phyloP scores from a whole-genome alignment of 352 stramenopile genomes.

The Phytophthora fragariae region DNA sequence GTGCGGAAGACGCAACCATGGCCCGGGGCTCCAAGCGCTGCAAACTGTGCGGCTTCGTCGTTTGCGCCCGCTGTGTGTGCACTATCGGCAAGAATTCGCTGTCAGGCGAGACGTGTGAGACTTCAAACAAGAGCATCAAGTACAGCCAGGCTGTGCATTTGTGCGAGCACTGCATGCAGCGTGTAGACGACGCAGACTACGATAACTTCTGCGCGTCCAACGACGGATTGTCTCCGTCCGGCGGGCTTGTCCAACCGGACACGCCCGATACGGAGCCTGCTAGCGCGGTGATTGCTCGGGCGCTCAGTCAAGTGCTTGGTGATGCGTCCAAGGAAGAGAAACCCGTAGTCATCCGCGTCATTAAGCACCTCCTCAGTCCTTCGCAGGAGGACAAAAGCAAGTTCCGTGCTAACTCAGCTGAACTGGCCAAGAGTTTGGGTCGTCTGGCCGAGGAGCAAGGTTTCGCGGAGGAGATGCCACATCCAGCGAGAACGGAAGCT shows the following conservation, averaged over 20 bases:
- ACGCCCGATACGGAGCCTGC: conserved; percentile 23
- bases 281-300: conserved; percentile 40
- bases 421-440: conserved; percentile 28
- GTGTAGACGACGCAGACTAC: conserved; percentile 65
- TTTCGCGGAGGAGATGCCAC: conserved; percentile 25
- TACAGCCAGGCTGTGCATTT: conserved; percentile 50
- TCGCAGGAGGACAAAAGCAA: conserved; percentile 27
- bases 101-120: conserved; percentile 12
- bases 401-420: conserved; percentile 27
- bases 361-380: conserved; percentile 58
- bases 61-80: conserved; percentile 62
- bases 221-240: conserved; percentile 27
- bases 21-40: conserved; percentile 55
- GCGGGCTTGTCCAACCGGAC: conserved; percentile 34
- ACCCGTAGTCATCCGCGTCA: conserved; percentile 53
- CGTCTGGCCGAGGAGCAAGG: conserved; percentile 29
- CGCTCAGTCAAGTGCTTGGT: conserved; percentile 55
- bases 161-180: conserved; percentile 61
- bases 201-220: conserved; percentile 43
- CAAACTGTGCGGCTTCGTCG: conserved; percentile 65
- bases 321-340: conserved; percentile 44
- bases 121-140: conserved; percentile 23
- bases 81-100: conserved; percentile 33
- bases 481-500: background rate
- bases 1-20: conserved; percentile 8